A percentile compares a stretch with the other conserved stretches of the same genome.
These are phyloP conservation scores for Paramecium bursaria DNA, from an alignment of 73 alveolate species.

Conservation along the genomic window DNA sequence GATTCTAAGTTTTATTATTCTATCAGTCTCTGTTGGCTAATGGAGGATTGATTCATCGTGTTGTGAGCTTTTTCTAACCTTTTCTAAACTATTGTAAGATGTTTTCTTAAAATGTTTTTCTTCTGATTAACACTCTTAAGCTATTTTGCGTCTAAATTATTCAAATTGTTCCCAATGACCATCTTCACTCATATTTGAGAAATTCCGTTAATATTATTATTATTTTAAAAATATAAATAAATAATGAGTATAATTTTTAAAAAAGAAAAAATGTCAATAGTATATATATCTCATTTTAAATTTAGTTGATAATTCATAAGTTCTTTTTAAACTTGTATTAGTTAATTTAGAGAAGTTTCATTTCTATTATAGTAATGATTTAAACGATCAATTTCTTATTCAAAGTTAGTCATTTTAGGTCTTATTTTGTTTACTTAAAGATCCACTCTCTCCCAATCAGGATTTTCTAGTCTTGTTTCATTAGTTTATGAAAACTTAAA, in stretches of 20 bases:
- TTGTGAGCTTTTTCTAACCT: background rate
- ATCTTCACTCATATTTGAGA: too few species aligned
- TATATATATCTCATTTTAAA: conserved; percentile 18
- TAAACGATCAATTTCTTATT: conserved; percentile 40
- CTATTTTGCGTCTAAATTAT: conserved; percentile 16
- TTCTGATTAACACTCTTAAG: conserved; percentile 39
- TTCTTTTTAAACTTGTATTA: conserved; percentile 42
- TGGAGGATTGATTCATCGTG: conserved; percentile 32
- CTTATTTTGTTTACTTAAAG: conserved; percentile 15
- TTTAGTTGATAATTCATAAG: conserved; percentile 2
- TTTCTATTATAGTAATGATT: conserved; percentile 31
- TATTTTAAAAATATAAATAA: too few species aligned
- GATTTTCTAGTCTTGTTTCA: conserved; percentile 2
- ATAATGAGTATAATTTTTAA: too few species aligned
- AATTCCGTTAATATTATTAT: too few species aligned
- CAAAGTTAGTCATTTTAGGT: conserved; percentile 43
- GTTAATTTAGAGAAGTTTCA: conserved; percentile 40
- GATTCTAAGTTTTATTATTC: conserved; percentile 45
- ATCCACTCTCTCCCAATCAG: conserved; percentile 50
- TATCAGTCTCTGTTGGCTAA: conserved; percentile 48
- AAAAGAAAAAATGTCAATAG: too few species aligned
- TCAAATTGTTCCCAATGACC: conserved; percentile 64
- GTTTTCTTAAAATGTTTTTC: conserved; percentile 40
- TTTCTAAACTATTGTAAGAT: conserved; percentile 39
- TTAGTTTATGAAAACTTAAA: conserved; percentile 37